Conservation (phyloP, 2,329 filamentous ascomycete genomes). For the Apiospora phragmitis region DNA sequence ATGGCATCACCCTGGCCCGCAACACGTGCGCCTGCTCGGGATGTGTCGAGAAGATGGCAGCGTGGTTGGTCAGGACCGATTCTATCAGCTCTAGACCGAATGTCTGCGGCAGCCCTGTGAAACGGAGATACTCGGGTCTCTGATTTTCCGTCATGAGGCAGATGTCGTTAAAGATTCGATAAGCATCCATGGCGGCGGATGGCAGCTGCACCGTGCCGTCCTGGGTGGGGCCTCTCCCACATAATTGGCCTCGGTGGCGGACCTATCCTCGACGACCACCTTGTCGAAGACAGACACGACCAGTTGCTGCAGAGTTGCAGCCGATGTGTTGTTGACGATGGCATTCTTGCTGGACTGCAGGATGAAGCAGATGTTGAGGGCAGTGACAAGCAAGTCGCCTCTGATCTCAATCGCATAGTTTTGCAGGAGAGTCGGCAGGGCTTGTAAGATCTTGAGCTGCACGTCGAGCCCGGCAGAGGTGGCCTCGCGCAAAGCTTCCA, state of each 20-base stretch:
- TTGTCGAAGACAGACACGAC: conserved; percentile 93
- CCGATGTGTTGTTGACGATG: conserved; percentile 92
- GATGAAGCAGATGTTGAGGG: conserved; percentile 88
- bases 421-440: conserved; percentile 83
- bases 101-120: conserved; percentile 74
- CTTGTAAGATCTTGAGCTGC: conserved; percentile 93
- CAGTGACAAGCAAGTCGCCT: conserved; percentile 77
- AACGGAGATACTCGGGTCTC: conserved; percentile 77
- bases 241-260: conserved; percentile 51
- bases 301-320: conserved; percentile 93
- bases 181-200: conserved; percentile 81
- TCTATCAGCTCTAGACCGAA: conserved; percentile 92
- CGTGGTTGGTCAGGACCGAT: conserved; percentile 83
- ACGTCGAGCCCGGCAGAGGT: conserved; percentile 81
- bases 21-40: conserved; percentile 80
- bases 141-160: conserved; percentile 86
- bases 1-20: conserved; percentile 75
- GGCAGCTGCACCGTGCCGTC: conserved; percentile 67
- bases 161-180: conserved; percentile 85
- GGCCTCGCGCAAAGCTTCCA: conserved; percentile 85
- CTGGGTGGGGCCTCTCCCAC: conserved; percentile 68
- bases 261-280: conserved; percentile 76
- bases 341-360: conserved; percentile 89
- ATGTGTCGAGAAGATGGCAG: conserved; percentile 75
- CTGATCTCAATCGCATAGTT: conserved; percentile 84